Evolutionary conservation across 1,284 basidiomycete genomes (phyloP).

Genomic region (Hymenochaete sp.): DNA sequence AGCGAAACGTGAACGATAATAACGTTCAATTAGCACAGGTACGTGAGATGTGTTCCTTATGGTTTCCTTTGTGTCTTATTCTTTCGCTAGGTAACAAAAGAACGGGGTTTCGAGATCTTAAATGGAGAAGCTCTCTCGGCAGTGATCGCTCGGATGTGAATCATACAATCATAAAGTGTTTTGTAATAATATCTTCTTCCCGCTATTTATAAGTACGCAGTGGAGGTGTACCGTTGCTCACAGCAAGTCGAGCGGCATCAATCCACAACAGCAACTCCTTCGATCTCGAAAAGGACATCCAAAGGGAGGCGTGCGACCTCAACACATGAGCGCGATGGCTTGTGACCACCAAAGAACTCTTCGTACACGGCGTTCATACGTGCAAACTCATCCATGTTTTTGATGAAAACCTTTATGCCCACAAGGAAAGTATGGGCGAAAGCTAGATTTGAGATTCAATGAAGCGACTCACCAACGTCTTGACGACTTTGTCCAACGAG

Average conservation of each 20-base stretch:
- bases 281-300: conserved; percentile 85
- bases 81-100: conserved; percentile 54
- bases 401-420: conserved; percentile 71
- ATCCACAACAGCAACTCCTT: conserved; percentile 56
- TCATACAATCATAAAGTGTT: background rate
- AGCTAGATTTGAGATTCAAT: background rate
- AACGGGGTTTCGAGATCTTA: conserved; percentile 78
- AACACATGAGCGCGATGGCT: conserved; percentile 87
- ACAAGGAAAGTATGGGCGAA: background rate
- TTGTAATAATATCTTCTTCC: conserved; percentile 4
- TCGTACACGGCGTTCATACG: conserved; percentile 76
- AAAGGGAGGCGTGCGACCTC: conserved; percentile 76
- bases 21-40: conserved; percentile 97
- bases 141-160: conserved; percentile 76
- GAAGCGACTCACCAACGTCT: conserved; percentile 60
- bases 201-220: conserved; percentile 1
- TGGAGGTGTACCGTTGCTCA: background rate
- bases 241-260: background rate
- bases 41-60: conserved; percentile 20
- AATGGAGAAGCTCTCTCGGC: conserved; percentile 68
- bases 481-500: conserved; percentile 71
- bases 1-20: conserved; percentile 95
- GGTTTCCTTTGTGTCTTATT: background rate
- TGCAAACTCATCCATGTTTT: conserved; percentile 86
- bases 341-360: conserved; percentile 77